These are phyloP conservation scores for Phaeolepiota aurea DNA, from an alignment of 768 basidiomycete species.

Conservation along the genomic window DNA sequence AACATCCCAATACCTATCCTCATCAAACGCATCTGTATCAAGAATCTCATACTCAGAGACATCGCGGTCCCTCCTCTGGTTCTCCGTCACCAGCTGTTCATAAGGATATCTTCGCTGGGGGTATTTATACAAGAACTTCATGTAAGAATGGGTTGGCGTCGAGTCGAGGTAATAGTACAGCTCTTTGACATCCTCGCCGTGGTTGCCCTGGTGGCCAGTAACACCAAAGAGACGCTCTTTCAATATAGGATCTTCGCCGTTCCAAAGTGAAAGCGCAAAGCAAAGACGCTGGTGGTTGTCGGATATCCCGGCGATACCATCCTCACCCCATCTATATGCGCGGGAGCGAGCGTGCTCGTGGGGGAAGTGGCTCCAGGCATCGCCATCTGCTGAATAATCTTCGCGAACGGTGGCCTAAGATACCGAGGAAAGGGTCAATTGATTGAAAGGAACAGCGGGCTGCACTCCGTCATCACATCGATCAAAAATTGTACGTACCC, in stretches of 20 bases:
- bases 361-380: constrained; percentile 93
- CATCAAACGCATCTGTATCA: constrained; percentile 87
- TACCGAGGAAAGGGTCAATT: constrained; percentile 5
- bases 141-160: constrained; percentile 98
- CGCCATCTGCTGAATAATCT: constrained; percentile 94
- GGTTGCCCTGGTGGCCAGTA: constrained; percentile 96
- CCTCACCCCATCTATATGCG: constrained; percentile 98
- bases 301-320: constrained; percentile 94
- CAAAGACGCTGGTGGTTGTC: constrained; percentile 96
- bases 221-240: constrained; percentile 97
- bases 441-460: neutral
- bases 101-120: constrained; percentile 91
- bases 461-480: too few species aligned
- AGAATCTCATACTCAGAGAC: constrained; percentile 90
- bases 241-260: constrained; percentile 86
- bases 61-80: constrained; percentile 70
- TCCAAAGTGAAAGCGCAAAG: constrained; percentile 90
- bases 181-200: constrained; percentile 99
- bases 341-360: constrained; percentile 90
- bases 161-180: constrained; percentile 98
- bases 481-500: constrained; percentile 56
- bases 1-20: constrained; percentile 96
- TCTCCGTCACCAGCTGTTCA: constrained; percentile 87
- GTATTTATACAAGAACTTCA: constrained; percentile 99
- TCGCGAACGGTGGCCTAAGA: constrained; percentile 92